Evolutionary conservation across 2,329 filamentous ascomycete genomes (phyloP).

Genomic region (Chrysoporthe deuterocubensis): DNA sequence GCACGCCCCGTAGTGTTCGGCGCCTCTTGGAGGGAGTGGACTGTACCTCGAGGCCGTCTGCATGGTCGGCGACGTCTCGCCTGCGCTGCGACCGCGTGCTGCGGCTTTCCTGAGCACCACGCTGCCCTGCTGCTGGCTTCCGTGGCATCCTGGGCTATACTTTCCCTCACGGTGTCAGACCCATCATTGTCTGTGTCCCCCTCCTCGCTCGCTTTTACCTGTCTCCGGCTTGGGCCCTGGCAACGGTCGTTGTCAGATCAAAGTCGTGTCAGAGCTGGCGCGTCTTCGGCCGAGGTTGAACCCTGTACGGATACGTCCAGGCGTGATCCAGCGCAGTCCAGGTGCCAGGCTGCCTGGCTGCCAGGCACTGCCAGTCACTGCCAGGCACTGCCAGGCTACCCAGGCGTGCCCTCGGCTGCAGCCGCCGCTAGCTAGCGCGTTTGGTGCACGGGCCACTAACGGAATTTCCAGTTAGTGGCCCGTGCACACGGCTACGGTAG

Average conservation of each 20-base stretch:
- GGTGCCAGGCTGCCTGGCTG: no score
- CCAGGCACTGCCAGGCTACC: no score
- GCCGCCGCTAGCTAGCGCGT: background rate
- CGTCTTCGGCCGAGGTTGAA: background rate
- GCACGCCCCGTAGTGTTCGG: background rate
- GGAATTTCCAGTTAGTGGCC: no score
- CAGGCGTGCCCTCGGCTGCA: background rate
- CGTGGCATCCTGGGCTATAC: background rate
- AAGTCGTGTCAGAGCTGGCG: slow-evolving; percentile 1
- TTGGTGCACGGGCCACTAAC: no score
- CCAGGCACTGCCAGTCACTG: no score
- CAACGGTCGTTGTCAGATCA: slow-evolving; percentile 1
- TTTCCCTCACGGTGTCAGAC: background rate
- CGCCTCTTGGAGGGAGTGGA: slow-evolving; percentile 18
- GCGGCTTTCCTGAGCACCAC: background rate
- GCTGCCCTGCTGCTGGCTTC: background rate
- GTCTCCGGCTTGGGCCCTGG: background rate
- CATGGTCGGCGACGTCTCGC: background rate
- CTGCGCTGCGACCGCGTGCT: slow-evolving; percentile 12
- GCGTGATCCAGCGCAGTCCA: no score
- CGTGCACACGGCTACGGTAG: background rate
- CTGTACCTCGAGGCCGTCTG: background rate
- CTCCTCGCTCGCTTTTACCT: background rate
- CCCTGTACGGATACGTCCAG: background rate
- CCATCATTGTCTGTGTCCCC: slow-evolving; percentile 1